Percentiles rank a stretch among this genome's conserved stretches.
Evolutionary conservation across 2,329 filamentous ascomycete species (phyloP).

Genomic region (Neoascochyta sp.): DNA sequence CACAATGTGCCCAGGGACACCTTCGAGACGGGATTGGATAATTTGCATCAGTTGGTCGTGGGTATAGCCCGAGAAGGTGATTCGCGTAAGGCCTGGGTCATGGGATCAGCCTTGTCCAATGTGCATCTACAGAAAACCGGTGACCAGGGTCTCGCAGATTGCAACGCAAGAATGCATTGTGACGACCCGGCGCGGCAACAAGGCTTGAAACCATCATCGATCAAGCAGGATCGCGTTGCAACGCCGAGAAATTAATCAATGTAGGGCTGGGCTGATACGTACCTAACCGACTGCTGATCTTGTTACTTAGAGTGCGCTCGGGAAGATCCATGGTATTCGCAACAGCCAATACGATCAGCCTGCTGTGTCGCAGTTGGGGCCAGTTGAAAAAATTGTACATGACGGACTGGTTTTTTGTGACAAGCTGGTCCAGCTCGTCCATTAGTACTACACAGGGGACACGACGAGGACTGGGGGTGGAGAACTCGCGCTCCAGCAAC

Average conservation of each 20-base stretch:
- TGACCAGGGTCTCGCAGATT: slow-evolving; percentile 12
- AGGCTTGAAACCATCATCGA: too few species aligned
- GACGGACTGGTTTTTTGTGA: slow-evolving; percentile 97
- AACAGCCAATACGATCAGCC: slow-evolving; percentile 92
- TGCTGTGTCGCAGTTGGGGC: slow-evolving; percentile 86
- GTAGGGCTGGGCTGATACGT: slow-evolving; percentile 26
- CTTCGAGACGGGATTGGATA: slow-evolving; percentile 87
- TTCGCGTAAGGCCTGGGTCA: slow-evolving; percentile 69
- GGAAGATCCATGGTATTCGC: slow-evolving; percentile 99
- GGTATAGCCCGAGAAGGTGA: slow-evolving; percentile 95
- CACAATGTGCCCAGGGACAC: slow-evolving; percentile 84
- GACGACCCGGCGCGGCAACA: too few species aligned
- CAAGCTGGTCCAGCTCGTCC: slow-evolving; percentile 96
- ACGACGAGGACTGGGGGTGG: slow-evolving; percentile 79
- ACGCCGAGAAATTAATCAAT: too few species aligned
- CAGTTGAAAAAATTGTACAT: slow-evolving; percentile 99
- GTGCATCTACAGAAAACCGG: slow-evolving; percentile 9
- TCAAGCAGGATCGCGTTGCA: too few species aligned
- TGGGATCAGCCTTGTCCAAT: slow-evolving; percentile 31
- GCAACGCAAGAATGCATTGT: too few species aligned
- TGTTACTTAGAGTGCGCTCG: slow-evolving; percentile 93
- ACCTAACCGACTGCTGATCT: slow-evolving; percentile 78
- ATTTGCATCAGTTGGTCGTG: slow-evolving; percentile 97
- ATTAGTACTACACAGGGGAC: slow-evolving; percentile 96
- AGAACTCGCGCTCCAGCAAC: slow-evolving; percentile 88